phyloP scores from a whole-genome alignment of 73 alveolate species.

The Tetrahymena thermophila region DNA sequence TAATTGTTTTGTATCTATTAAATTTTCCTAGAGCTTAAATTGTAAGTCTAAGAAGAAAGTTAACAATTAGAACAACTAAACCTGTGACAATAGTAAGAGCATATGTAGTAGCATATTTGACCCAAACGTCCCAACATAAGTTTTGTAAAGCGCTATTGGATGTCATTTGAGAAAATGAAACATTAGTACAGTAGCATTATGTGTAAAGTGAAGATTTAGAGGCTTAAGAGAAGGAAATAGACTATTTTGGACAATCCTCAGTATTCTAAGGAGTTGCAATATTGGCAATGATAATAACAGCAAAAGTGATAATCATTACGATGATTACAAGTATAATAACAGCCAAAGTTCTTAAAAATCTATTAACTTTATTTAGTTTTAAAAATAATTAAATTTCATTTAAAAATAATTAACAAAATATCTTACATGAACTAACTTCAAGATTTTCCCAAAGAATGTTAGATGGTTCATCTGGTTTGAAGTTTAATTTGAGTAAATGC shows the following conservation, averaged over 20 bases:
- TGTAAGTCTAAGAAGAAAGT: neutral
- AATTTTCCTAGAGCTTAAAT: neutral
- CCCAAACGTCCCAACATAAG: slow-evolving; percentile 2
- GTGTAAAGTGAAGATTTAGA: neutral
- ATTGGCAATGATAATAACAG: neutral
- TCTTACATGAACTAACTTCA: neutral
- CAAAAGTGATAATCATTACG: neutral
- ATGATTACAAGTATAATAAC: neutral
- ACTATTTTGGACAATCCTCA: neutral
- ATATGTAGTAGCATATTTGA: neutral
- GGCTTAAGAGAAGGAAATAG: neutral
- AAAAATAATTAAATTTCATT: neutral
- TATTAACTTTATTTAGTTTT: neutral
- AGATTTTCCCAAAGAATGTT: neutral
- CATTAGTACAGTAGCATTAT: neutral
- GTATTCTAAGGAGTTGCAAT: neutral
- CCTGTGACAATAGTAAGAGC: neutral
- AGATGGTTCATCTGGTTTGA: neutral
- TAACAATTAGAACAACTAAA: neutral
- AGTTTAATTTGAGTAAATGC: neutral
- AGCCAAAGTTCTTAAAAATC: neutral
- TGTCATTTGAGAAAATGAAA: neutral
- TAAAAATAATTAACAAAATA: neutral
- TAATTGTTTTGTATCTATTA: neutral
- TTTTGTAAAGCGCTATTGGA: neutral